Evolutionary conservation across 1,284 basidiomycete species (phyloP).

Genomic region (Golubevia sp.): DNA sequence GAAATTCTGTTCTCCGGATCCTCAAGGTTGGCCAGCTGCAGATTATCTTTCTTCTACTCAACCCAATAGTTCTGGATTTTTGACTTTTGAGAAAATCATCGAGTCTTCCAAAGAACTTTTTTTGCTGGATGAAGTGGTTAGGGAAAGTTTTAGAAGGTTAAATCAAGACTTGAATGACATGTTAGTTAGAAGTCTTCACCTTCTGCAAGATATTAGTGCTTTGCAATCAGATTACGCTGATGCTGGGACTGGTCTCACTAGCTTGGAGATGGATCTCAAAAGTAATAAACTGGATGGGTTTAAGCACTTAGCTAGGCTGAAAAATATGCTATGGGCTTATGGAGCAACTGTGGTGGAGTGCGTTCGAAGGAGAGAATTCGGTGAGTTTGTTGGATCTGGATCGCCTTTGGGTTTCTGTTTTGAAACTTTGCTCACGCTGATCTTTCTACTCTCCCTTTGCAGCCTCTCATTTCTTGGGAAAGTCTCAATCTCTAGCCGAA

Average conservation of each 20-base stretch:
- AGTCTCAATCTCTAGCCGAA: conserved; percentile 49
- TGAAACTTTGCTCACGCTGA: not conserved
- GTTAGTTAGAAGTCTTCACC: conserved; percentile 36
- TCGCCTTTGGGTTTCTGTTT: not conserved
- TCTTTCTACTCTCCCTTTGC: not conserved
- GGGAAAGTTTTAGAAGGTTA: conserved; percentile 36
- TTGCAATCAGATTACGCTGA: conserved; percentile 57
- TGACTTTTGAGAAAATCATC: conserved; percentile 17
- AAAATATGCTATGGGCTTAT: conserved; percentile 89
- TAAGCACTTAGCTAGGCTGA: conserved; percentile 82
- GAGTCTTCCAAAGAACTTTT: conserved; percentile 31
- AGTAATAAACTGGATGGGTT: conserved; percentile 66
- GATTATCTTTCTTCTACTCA: conserved; percentile 20
- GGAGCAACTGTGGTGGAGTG: conserved; percentile 89
- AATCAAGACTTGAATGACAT: conserved; percentile 56
- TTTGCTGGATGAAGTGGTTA: conserved; percentile 33
- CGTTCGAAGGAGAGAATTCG: conserved; percentile 84
- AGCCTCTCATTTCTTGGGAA: conserved; percentile 32
- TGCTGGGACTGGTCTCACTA: conserved; percentile 29
- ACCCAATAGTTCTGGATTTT: conserved; percentile 3
- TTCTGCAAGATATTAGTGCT: conserved; percentile 52
- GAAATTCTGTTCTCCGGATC: conserved; percentile 33
- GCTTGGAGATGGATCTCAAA: conserved; percentile 20
- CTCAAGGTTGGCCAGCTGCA: conserved; percentile 47
- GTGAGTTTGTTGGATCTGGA: conserved; percentile 62